Conservation (phyloP, 2,329 filamentous ascomycete genomes). For the Trichoderma sp. region DNA sequence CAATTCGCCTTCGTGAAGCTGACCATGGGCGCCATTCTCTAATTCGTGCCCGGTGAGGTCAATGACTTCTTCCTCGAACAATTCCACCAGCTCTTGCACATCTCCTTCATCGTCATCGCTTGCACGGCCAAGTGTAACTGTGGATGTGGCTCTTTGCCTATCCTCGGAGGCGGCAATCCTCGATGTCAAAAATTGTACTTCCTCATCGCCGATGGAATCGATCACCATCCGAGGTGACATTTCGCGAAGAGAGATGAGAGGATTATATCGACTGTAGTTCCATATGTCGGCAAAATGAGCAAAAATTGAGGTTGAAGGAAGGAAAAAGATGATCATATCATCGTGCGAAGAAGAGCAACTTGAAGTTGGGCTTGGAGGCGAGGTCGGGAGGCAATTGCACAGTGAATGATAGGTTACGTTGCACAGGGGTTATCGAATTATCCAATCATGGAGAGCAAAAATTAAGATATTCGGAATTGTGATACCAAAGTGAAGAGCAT, state of each 20-base stretch:
- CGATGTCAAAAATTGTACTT: constrained; percentile 10
- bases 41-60: constrained; percentile 37
- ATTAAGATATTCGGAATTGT: neutral
- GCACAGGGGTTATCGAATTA: neutral
- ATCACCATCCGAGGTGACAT: neutral
- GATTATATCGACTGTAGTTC: neutral
- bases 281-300: neutral
- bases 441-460: neutral
- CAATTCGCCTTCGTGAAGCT: constrained; percentile 30
- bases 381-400: neutral
- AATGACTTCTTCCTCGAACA: constrained; percentile 33
- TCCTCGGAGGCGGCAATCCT: neutral
- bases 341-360: neutral
- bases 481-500: neutral
- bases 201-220: neutral
- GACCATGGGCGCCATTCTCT: constrained; percentile 5
- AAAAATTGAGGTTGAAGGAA: neutral
- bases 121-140: constrained; percentile 29
- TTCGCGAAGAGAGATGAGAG: neutral
- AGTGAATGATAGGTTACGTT: neutral
- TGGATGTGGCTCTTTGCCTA: constrained; percentile 16
- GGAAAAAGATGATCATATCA: neutral
- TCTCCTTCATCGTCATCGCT: neutral
- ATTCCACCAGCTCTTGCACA: neutral
- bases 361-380: neutral